Evolutionary conservation across 768 basidiomycete species (phyloP).

Genomic region (Cystobasidiopsis lactophilus): DNA sequence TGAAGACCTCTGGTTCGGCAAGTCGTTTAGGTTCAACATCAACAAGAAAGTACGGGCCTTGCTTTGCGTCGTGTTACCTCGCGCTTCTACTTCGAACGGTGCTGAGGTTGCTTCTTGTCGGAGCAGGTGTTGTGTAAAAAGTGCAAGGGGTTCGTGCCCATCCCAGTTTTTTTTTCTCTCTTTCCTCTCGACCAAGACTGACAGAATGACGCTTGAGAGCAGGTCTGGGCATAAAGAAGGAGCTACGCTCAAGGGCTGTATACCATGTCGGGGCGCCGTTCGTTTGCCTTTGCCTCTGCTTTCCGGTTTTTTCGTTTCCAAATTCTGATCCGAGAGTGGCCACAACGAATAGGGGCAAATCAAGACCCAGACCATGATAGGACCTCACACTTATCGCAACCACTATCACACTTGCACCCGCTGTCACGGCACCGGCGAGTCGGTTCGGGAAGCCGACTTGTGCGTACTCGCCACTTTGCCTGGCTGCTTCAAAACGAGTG

Average conservation of each 20-base stretch:
- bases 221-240: background rate
- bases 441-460: background rate
- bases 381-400: background rate
- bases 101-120: background rate
- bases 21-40: background rate
- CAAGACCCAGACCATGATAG: background rate
- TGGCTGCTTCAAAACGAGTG: too few species aligned
- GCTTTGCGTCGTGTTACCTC: too few species aligned
- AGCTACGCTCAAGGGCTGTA: background rate
- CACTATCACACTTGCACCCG: background rate
- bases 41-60: too few species aligned
- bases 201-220: too few species aligned
- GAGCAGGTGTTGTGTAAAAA: background rate
- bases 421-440: constrained; percentile 4
- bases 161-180: too few species aligned
- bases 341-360: background rate
- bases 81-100: too few species aligned
- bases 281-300: background rate
- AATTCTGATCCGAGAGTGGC: too few species aligned
- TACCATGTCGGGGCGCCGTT: background rate
- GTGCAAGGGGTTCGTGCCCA: too few species aligned
- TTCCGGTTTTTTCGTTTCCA: background rate
- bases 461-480: background rate
- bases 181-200: too few species aligned
- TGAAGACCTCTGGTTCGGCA: background rate